Percentiles rank a stretch among this genome's conserved stretches.
Conservation (phyloP, 176 grass and related monocot species). For the Triticum dicoccoides region DNA sequence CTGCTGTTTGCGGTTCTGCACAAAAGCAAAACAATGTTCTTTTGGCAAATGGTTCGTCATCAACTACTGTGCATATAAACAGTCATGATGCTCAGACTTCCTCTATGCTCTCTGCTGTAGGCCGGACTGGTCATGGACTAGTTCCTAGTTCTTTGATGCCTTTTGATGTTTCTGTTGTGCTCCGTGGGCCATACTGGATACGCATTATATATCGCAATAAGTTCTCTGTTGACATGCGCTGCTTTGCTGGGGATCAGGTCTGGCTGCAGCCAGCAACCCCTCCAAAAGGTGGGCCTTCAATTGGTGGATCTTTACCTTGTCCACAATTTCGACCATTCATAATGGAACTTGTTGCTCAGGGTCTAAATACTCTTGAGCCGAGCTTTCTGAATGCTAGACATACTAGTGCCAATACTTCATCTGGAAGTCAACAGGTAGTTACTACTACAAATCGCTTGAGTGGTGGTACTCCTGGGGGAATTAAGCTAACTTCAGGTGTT, state of each 20-base stretch:
- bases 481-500: slow-evolving; percentile 52
- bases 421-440: slow-evolving; percentile 41
- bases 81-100: slow-evolving; percentile 57
- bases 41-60: slow-evolving; percentile 47
- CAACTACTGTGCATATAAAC: slow-evolving; percentile 40
- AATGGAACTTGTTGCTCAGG: slow-evolving; percentile 93
- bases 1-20: slow-evolving; percentile 39
- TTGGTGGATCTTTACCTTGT: slow-evolving; percentile 91
- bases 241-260: slow-evolving; percentile 96
- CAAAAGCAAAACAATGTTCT: slow-evolving; percentile 53
- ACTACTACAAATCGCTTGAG: slow-evolving; percentile 34
- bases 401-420: slow-evolving; percentile 26
- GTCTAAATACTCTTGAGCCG: slow-evolving; percentile 83
- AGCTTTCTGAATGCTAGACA: slow-evolving; percentile 46
- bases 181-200: slow-evolving; percentile 92
- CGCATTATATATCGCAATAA: slow-evolving; percentile 92
- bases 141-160: slow-evolving; percentile 80
- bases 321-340: slow-evolving; percentile 97
- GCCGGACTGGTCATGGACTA: slow-evolving; percentile 54
- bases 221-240: slow-evolving; percentile 87
- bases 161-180: slow-evolving; percentile 87
- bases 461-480: slow-evolving; percentile 30
- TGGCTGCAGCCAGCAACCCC: slow-evolving; percentile 96
- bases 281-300: slow-evolving; percentile 80
- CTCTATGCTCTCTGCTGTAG: slow-evolving; percentile 54